Base-by-base conservation (phyloP, 23 red algal species). In the Gracilaria gracilis region DNA sequence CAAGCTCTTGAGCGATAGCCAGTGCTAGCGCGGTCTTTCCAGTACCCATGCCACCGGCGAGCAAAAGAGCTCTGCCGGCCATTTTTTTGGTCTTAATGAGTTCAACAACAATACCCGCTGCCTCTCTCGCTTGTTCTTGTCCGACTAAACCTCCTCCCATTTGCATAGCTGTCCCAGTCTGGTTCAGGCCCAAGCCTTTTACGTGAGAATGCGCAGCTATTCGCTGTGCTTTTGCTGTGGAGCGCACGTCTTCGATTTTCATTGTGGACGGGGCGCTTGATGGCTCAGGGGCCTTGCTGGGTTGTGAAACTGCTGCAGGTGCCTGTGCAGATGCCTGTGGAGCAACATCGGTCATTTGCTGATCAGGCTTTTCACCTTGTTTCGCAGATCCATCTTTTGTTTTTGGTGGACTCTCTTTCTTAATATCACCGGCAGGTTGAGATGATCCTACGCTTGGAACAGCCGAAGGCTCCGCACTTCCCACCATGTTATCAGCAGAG, bases 121-220 rank as follows among this genome's bases (percentile, higher is more conserved):
- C 97, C 82, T 96, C 97, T 33, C 97, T 80, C 21, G 97, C 97
- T 61, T 81, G 81, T 51, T 92, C 91, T 58, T 99, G 97, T 23
- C 97, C 97, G 66, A 99, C 97, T 17, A 99, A 62, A 23, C 97
- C 97, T 14, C 74, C 96, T 25, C 80, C 76, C 93, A 75, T 86
- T 48, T 84, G 96, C 4, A 69, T 81, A 33, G 91, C 91, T 66
- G 50, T 88, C 67, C 96, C 96, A 31, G 75, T 84, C 28, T 79
- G 77, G 67, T 58, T 93, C 28, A 99, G 59, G 19, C 97, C 97
- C 24, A 96, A 88, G 35, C 97, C 97, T 78, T 96, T 96, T 9
- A 99, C 87, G 55, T 99, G 97, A 17, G 93, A 95, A 87, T 99
- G 97, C 40, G 90, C 95, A 29, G 94, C 94, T 32, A 99, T 91